These are phyloP conservation scores for Cornus florida DNA, from an alignment of 148 eudicot species.

Conservation along the genomic window DNA sequence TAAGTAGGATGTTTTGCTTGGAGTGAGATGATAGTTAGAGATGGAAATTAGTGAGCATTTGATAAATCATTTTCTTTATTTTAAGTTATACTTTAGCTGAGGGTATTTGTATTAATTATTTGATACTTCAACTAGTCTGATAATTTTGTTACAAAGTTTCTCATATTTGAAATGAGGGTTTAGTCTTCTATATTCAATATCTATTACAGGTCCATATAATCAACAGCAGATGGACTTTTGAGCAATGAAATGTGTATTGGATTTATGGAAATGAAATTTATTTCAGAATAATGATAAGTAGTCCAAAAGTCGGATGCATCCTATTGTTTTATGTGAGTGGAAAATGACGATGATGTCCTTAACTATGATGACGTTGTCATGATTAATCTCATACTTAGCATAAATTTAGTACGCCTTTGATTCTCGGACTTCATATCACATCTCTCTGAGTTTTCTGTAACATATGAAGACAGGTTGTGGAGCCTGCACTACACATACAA, in stretches of 20 bases:
- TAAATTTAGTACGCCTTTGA: no score
- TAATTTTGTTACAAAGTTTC: neutral
- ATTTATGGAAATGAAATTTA: neutral
- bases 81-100: neutral
- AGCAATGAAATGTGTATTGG: neutral
- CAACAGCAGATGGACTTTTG: neutral
- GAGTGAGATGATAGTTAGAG: neutral
- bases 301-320: no score
- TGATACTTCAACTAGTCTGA: neutral
- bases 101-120: neutral
- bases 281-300: no score
- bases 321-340: no score
- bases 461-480: no score
- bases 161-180: neutral
- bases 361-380: no score
- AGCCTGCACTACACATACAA: no score
- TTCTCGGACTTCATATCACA: no score
- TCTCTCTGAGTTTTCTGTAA: no score
- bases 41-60: neutral
- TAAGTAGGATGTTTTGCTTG: neutral
- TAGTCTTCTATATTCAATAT: neutral
- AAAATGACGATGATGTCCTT: no score
- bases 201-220: neutral
- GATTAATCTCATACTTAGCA: no score
- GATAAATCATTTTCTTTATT: neutral